Conservation (phyloP, 805 yeast species). For the Candida ascalaphidarum region DNA sequence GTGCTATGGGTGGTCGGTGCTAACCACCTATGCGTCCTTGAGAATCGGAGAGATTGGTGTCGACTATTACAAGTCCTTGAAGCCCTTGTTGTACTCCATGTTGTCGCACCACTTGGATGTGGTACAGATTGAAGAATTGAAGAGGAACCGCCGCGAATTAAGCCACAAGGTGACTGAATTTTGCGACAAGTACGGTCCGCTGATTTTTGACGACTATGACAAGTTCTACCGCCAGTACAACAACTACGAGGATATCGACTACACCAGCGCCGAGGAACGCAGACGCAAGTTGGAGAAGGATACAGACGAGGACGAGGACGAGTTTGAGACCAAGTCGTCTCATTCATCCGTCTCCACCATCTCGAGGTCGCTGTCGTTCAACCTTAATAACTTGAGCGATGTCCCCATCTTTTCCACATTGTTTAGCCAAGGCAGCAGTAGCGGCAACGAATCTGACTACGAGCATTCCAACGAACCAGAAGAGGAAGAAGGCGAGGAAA, state of each 20-base stretch:
- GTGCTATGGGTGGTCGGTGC: constrained; percentile 27
- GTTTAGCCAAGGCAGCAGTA: constrained; percentile 1
- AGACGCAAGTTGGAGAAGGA: no score
- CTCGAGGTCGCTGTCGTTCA: constrained; percentile 3
- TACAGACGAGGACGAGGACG: no score
- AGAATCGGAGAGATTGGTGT: constrained; percentile 34
- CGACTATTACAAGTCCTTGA: constrained; percentile 31
- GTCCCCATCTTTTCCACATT: constrained; percentile 19
- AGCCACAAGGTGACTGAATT: constrained; percentile 22
- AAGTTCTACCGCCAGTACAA: constrained; percentile 20
- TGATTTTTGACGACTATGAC: constrained; percentile 28
- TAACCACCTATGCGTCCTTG: constrained; percentile 33
- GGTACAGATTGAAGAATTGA: constrained; percentile 23
- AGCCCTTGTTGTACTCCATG: constrained; percentile 26
- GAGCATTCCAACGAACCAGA: no score
- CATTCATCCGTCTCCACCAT: neutral
- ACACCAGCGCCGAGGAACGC: no score
- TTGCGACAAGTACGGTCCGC: constrained; percentile 29
- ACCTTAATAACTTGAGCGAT: constrained; percentile 15
- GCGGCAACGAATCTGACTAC: no score
- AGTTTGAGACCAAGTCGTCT: no score
- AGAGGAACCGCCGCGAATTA: constrained; percentile 17
- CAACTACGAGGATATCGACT: constrained; percentile 1
- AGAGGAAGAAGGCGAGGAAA: constrained; percentile 1
- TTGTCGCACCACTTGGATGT: constrained; percentile 18